Conservation (phyloP, 2,329 filamentous ascomycete genomes). For the Cryphonectria carpinicola region DNA sequence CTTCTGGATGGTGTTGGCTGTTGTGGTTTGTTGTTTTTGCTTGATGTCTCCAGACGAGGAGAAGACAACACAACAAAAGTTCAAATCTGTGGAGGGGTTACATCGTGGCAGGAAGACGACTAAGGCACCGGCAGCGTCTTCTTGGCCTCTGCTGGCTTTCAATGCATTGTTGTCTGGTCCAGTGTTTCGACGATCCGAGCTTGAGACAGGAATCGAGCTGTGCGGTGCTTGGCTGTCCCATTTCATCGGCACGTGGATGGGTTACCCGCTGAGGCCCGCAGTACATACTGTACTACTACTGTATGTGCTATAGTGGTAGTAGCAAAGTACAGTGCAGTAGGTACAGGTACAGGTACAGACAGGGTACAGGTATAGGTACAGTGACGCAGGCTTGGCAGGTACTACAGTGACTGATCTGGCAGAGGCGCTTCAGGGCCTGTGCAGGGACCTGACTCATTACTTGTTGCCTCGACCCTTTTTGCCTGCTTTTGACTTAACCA, state of each 20-base stretch:
- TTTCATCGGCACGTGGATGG: neutral
- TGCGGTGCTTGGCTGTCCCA: conserved; percentile 1
- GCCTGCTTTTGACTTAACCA: too few species aligned
- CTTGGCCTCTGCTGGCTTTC: neutral
- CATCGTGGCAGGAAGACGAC: neutral
- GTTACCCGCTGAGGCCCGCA: neutral
- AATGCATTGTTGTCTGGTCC: neutral
- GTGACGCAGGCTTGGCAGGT: neutral
- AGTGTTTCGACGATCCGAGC: conserved; percentile 1
- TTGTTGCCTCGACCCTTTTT: too few species aligned
- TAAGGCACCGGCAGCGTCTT: neutral
- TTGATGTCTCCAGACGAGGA: neutral
- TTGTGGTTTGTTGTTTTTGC: neutral
- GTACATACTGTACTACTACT: too few species aligned
- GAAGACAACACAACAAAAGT: neutral
- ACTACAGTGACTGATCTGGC: neutral
- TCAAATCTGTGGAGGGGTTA: neutral
- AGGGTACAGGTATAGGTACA: too few species aligned
- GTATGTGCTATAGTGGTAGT: neutral
- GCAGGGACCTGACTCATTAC: neutral
- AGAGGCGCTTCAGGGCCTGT: neutral
- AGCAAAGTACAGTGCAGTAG: neutral
- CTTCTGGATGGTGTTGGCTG: neutral
- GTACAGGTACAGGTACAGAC: too few species aligned
- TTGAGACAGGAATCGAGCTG: neutral